Evolutionary conservation across 108 stramenopile species (phyloP).

Genomic region (Craspedostauros australis): DNA sequence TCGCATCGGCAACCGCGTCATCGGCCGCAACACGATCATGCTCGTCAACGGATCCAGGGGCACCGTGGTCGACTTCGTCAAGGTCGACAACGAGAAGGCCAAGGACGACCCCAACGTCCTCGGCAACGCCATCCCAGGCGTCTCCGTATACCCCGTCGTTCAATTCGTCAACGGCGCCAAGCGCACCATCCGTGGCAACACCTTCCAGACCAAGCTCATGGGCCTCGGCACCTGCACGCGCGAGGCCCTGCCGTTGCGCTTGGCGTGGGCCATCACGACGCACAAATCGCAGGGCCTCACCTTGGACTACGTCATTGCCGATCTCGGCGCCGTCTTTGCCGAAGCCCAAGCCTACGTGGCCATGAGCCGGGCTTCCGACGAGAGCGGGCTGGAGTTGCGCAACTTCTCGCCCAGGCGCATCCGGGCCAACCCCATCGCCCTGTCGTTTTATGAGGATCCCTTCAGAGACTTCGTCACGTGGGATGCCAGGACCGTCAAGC

Average conservation of each 20-base stretch:
- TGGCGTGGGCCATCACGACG: conserved; percentile 76
- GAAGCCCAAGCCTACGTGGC: conserved; percentile 92
- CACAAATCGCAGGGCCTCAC: conserved; percentile 80
- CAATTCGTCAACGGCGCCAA: conserved; percentile 31
- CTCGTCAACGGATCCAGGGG: conserved; percentile 77
- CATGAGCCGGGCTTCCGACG: conserved; percentile 65
- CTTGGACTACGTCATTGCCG: conserved; percentile 69
- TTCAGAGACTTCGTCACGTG: conserved; percentile 16
- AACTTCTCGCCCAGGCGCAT: conserved; percentile 49
- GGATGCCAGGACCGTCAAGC: conserved; percentile 2
- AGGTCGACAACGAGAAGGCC: neutral
- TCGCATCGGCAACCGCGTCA: too few relatives aligned
- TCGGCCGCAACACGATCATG: too few relatives aligned
- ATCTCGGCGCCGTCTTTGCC: conserved; percentile 77
- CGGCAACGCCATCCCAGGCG: conserved; percentile 19
- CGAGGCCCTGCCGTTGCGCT: conserved; percentile 52
- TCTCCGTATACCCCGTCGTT: conserved; percentile 29
- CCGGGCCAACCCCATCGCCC: conserved; percentile 40
- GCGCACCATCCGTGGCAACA: conserved; percentile 10
- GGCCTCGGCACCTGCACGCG: conserved; percentile 36
- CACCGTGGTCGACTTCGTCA: conserved; percentile 51
- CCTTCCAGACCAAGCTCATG: conserved; percentile 22
- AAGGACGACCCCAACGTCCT: conserved; percentile 4
- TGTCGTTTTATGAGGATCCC: conserved; percentile 29
- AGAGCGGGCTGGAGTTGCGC: conserved; percentile 41